A percentile compares a stretch with the other conserved stretches of the same genome.
phyloP scores from a whole-genome alignment of 257 asterid species.

The Rehmannia glutinosa region DNA sequence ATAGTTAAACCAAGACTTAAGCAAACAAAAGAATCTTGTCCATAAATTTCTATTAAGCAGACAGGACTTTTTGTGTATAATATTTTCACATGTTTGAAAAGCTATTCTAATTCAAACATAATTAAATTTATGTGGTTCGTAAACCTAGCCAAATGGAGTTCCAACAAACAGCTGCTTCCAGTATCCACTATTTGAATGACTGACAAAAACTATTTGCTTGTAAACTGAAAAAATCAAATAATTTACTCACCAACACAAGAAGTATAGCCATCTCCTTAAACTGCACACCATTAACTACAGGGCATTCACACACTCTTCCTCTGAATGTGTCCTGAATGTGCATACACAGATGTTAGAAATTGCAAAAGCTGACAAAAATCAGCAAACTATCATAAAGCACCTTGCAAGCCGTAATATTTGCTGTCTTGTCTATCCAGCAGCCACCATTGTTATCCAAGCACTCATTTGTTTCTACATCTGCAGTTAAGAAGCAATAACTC shows the following conservation, averaged over 20 bases:
- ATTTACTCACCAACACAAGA: slow-evolving; percentile 39
- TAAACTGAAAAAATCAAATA: not conserved
- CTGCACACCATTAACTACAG: slow-evolving; percentile 37
- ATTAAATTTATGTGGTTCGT: no score
- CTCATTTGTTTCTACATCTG: slow-evolving; percentile 80
- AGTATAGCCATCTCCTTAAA: slow-evolving; percentile 50
- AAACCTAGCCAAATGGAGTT: no score
- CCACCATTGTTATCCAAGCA: slow-evolving; percentile 78
- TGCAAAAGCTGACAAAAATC: not conserved
- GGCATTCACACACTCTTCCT: slow-evolving; percentile 35
- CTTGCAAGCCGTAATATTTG: slow-evolving; percentile 83
- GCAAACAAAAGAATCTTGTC: no score
- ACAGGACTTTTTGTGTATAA: no score
- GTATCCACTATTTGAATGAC: no score
- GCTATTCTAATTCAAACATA: no score
- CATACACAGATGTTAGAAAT: slow-evolving; percentile 6
- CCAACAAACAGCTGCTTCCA: no score
- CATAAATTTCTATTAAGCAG: no score
- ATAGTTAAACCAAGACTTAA: no score
- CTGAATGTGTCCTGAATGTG: slow-evolving; percentile 42
- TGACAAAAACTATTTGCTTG: no score
- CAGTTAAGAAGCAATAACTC: slow-evolving; percentile 9
- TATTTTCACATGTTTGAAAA: no score
- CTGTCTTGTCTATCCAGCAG: slow-evolving; percentile 66
- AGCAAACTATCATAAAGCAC: slow-evolving; percentile 20